These are phyloP conservation scores for Paralagenidium karlingii DNA, from an alignment of 352 stramenopile species.

Conservation along the genomic window DNA sequence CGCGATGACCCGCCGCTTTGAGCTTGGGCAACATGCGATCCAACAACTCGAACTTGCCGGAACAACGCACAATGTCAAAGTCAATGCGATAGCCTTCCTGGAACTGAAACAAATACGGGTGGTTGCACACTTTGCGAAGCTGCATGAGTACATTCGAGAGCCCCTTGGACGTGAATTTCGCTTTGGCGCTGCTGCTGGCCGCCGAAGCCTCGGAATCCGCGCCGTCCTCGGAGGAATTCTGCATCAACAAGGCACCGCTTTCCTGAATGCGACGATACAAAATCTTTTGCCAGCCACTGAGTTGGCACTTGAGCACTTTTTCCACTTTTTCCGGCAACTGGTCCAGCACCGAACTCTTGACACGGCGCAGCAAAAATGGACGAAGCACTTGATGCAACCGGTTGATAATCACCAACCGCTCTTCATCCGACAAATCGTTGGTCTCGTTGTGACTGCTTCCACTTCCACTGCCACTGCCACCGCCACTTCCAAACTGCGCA, in stretches of 20 bases:
- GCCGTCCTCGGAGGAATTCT: slow-evolving; percentile 42
- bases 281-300: slow-evolving; percentile 83
- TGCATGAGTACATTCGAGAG: slow-evolving; percentile 85
- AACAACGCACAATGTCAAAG: slow-evolving; percentile 69
- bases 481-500: slow-evolving; percentile 65
- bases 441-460: slow-evolving; percentile 28
- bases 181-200: slow-evolving; percentile 20
- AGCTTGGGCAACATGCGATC: slow-evolving; percentile 95
- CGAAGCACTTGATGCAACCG: slow-evolving; percentile 75
- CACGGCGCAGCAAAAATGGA: slow-evolving; percentile 70
- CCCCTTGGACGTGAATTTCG: slow-evolving; percentile 75
- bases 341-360: slow-evolving; percentile 80
- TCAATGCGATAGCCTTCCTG: slow-evolving; percentile 80
- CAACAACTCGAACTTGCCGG: slow-evolving; percentile 92
- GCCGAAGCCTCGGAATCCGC: too few relatives aligned
- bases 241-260: slow-evolving; percentile 70
- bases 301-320: slow-evolving; percentile 74
- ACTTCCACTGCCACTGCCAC: slow-evolving; percentile 29
- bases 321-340: slow-evolving; percentile 82
- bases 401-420: slow-evolving; percentile 85
- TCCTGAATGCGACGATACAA: slow-evolving; percentile 83
- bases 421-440: slow-evolving; percentile 78
- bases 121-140: slow-evolving; percentile 82
- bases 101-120: slow-evolving; percentile 78
- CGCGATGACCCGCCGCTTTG: slow-evolving; percentile 83